Evolutionary conservation across 495 filamentous ascomycete genomes (phyloP).

Genomic region (Aspergillus biplanus): DNA sequence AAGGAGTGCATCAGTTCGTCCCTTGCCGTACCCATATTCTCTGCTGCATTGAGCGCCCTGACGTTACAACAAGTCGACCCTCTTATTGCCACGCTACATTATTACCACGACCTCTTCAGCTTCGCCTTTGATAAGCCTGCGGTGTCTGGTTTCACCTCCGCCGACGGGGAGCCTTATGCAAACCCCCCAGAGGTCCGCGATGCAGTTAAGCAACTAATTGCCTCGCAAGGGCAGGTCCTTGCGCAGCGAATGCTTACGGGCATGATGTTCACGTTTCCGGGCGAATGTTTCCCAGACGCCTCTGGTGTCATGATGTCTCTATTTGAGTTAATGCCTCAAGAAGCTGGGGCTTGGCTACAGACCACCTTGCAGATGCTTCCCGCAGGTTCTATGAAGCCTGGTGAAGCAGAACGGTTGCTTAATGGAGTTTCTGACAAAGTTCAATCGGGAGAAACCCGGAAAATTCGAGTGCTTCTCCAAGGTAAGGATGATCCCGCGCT

Average conservation of each 20-base stretch:
- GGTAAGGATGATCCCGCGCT: conserved; percentile 32
- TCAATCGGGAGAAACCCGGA: conserved; percentile 70
- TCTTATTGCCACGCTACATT: conserved; percentile 87
- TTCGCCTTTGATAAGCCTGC: conserved; percentile 81
- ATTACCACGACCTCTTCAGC: conserved; percentile 87
- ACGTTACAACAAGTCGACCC: conserved; percentile 89
- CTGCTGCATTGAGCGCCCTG: conserved; percentile 82
- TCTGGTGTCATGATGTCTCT: conserved; percentile 87
- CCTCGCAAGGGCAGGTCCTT: conserved; percentile 73
- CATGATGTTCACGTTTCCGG: conserved; percentile 98
- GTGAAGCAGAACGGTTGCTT: conserved; percentile 67
- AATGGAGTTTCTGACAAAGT: conserved; percentile 68
- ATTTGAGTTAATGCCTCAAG: conserved; percentile 82
- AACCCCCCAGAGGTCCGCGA: conserved; percentile 66
- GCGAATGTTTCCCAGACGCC: conserved; percentile 92
- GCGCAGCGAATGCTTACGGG: conserved; percentile 87
- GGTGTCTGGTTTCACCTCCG: conserved; percentile 63
- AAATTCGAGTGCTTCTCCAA: conserved; percentile 84
- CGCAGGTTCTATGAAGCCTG: conserved; percentile 70
- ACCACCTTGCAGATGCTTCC: conserved; percentile 83
- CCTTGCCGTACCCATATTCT: conserved; percentile 80
- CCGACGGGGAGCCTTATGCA: conserved; percentile 46
- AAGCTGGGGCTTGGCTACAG: conserved; percentile 79
- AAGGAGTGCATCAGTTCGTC: conserved; percentile 74
- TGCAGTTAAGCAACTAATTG: conserved; percentile 72